A percentile compares a stretch with the other conserved stretches of the same genome.
Conservation (phyloP, 2,329 filamentous ascomycete species). For the Drechslerella coelobrocha region DNA sequence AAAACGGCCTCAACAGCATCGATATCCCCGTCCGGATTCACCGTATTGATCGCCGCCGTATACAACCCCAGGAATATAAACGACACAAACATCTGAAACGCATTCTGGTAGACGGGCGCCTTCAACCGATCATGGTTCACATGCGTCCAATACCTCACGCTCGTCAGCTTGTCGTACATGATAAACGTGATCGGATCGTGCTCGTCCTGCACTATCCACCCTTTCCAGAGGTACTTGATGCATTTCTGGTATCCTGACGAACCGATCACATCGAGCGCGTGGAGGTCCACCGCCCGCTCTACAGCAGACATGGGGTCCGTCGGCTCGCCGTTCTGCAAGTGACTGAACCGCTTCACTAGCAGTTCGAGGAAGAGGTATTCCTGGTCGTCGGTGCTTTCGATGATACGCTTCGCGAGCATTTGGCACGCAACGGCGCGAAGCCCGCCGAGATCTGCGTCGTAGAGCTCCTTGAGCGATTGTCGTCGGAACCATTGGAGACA, state of each 20-base stretch:
- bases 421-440: constrained; percentile 84
- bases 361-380: constrained; percentile 79
- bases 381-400: constrained; percentile 82
- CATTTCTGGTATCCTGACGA: constrained; percentile 90
- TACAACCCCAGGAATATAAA: constrained; percentile 83
- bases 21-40: constrained; percentile 82
- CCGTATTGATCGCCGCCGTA: constrained; percentile 89
- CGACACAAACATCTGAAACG: constrained; percentile 82
- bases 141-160: constrained; percentile 77
- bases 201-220: constrained; percentile 96
- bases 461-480: constrained; percentile 70
- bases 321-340: constrained; percentile 73
- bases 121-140: constrained; percentile 79
- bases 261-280: constrained; percentile 85
- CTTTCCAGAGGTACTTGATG: constrained; percentile 88
- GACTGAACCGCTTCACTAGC: constrained; percentile 81
- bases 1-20: constrained; percentile 83
- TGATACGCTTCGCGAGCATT: constrained; percentile 85
- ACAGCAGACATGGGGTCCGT: constrained; percentile 82
- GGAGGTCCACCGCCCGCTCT: constrained; percentile 90
- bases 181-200: constrained; percentile 88
- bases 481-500: constrained; percentile 66
- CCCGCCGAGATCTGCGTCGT: constrained; percentile 78
- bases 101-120: constrained; percentile 89
- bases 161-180: constrained; percentile 81